phyloP scores from a whole-genome alignment of 257 asterid genomes.

The Solanum clarkiae region DNA sequence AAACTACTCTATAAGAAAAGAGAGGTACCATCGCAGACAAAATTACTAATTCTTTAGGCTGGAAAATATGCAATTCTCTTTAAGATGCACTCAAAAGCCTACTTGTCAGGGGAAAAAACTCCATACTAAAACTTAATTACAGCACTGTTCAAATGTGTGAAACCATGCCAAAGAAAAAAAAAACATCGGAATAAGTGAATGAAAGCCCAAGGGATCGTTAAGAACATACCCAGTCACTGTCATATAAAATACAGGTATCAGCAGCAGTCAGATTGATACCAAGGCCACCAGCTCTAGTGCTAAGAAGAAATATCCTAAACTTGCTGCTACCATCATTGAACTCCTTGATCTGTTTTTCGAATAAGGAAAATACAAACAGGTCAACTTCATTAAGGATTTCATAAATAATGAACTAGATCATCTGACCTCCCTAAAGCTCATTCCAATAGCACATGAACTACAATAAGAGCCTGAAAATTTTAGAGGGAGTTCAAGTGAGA shows the following conservation, averaged over 20 bases:
- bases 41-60: not conserved
- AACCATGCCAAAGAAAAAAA: not conserved
- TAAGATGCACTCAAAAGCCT: not conserved
- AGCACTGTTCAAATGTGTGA: not conserved
- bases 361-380: not conserved
- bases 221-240: constrained; percentile 88
- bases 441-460: not conserved
- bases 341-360: constrained; percentile 56
- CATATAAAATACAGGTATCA: constrained; percentile 94
- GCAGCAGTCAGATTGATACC: constrained; percentile 98
- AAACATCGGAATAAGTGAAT: not conserved
- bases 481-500: not conserved
- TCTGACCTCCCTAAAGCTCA: not conserved
- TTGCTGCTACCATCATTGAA: constrained; percentile 63
- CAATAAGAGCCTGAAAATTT: not conserved
- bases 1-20: not conserved
- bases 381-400: not conserved
- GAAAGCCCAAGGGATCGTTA: not conserved
- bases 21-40: not conserved
- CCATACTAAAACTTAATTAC: not conserved
- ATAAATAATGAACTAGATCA: not conserved
- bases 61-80: not conserved
- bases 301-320: constrained; percentile 70
- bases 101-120: not conserved
- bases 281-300: constrained; percentile 99